Conservation (phyloP, 2,329 filamentous ascomycete species). For the Rhynchosporium graminicola region DNA sequence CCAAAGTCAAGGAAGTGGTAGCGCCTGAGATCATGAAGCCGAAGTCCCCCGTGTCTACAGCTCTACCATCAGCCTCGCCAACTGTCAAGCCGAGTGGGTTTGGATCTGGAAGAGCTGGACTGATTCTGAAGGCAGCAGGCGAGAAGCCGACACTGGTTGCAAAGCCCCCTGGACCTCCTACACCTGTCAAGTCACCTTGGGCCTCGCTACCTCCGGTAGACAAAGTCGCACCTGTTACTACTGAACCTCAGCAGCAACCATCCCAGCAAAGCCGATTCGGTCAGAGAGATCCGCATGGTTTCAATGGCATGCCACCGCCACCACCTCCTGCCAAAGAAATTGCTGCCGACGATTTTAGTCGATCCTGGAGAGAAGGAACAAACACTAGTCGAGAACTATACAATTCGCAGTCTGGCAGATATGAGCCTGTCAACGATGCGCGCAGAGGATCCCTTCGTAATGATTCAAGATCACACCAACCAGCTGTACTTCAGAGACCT, state of each 20-base stretch:
- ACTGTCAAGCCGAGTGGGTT: slow-evolving; percentile 38
- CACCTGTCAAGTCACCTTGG: slow-evolving; percentile 88
- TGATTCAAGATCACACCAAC: slow-evolving; percentile 68
- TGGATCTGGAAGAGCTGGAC: slow-evolving; percentile 50
- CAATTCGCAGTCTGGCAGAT: slow-evolving; percentile 93
- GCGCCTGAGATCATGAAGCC: slow-evolving; percentile 33
- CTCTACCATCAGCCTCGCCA: slow-evolving; percentile 36
- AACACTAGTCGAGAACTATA: slow-evolving; percentile 75
- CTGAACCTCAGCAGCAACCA: slow-evolving; percentile 55
- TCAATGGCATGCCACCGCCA: slow-evolving; percentile 54
- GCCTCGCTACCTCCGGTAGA: slow-evolving; percentile 83
- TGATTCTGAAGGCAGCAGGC: slow-evolving; percentile 65
- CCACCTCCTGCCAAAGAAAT: slow-evolving; percentile 74
- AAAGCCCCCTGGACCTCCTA: slow-evolving; percentile 66
- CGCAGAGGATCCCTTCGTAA: slow-evolving; percentile 69
- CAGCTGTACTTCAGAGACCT: slow-evolving; percentile 76
- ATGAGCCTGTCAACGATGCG: slow-evolving; percentile 80
- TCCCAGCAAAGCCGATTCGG: slow-evolving; percentile 50
- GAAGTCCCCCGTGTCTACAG: slow-evolving; percentile 38
- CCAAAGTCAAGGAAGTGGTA: slow-evolving; percentile 31
- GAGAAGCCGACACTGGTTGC: slow-evolving; percentile 74
- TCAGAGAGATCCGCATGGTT: slow-evolving; percentile 56
- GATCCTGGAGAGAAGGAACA: slow-evolving; percentile 75
- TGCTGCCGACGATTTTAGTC: slow-evolving; percentile 89
- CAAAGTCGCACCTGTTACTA: slow-evolving; percentile 68